Conservation (phyloP, 1,284 basidiomycete genomes). For the Tilletia caries region DNA sequence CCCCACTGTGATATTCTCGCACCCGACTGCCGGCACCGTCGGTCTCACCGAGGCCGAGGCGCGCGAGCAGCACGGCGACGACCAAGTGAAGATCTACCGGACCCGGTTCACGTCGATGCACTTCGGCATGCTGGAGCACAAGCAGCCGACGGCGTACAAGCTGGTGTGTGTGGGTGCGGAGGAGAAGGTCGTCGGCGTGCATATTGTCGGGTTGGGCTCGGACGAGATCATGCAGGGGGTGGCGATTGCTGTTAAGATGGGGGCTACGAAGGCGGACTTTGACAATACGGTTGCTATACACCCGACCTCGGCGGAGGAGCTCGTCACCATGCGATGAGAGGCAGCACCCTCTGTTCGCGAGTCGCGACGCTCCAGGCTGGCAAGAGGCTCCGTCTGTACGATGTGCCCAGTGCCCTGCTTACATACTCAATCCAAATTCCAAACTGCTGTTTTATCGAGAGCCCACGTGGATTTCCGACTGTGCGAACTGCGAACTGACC, state of each 20-base stretch:
- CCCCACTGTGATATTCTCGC: slow-evolving; percentile 58
- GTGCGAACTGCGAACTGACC: too few species aligned
- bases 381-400: too few species aligned
- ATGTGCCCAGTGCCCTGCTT: too few species aligned
- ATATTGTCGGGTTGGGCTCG: slow-evolving; percentile 76
- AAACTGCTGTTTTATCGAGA: too few species aligned
- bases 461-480: too few species aligned
- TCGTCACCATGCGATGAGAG: too few species aligned
- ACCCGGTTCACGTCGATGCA: slow-evolving; percentile 55
- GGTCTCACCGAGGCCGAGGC: slow-evolving; percentile 77
- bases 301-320: slow-evolving; percentile 49
- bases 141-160: slow-evolving; percentile 80
- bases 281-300: slow-evolving; percentile 52
- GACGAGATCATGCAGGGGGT: slow-evolving; percentile 95
- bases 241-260: slow-evolving; percentile 92
- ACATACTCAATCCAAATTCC: too few species aligned
- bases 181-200: slow-evolving; percentile 89
- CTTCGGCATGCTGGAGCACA: slow-evolving; percentile 51
- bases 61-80: slow-evolving; percentile 76
- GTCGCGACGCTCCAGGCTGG: too few species aligned
- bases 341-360: too few species aligned
- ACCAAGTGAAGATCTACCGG: slow-evolving; percentile 83
- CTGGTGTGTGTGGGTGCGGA: slow-evolving; percentile 79
- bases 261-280: slow-evolving; percentile 55
- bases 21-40: slow-evolving; percentile 42